Evolutionary conservation across 2,329 filamentous ascomycete species (phyloP).

Genomic region (Ophiostoma australiae): DNA sequence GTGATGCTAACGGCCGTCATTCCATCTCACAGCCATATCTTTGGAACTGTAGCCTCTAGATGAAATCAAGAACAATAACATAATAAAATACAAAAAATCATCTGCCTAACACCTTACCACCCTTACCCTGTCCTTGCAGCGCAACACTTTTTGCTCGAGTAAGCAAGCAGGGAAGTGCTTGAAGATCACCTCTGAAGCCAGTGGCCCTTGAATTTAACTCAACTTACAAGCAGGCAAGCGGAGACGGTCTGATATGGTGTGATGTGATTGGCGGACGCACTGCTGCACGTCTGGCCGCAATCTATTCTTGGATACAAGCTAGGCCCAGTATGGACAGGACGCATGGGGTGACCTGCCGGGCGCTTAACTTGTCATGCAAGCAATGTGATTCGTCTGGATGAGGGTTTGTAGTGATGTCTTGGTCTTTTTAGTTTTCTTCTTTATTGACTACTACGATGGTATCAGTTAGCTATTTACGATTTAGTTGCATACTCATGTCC

Average conservation of each 20-base stretch:
- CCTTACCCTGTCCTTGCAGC: neutral
- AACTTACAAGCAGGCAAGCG: constrained; percentile 11
- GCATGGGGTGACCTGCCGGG: constrained; percentile 24
- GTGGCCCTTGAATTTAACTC: neutral
- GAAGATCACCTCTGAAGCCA: neutral
- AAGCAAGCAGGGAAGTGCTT: constrained; percentile 10
- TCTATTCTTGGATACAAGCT: constrained; percentile 14
- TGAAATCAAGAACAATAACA: too few species aligned
- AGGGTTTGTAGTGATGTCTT: neutral
- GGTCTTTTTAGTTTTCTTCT: neutral
- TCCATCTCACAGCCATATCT: too few species aligned
- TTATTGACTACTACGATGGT: neutral
- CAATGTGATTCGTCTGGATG: constrained; percentile 21
- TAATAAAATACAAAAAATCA: too few species aligned
- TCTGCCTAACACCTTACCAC: neutral
- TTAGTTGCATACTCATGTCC: neutral
- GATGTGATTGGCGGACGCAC: constrained; percentile 13
- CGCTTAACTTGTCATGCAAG: constrained; percentile 27
- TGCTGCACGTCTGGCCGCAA: constrained; percentile 6
- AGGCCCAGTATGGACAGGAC: neutral
- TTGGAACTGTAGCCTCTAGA: too few species aligned
- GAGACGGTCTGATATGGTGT: neutral
- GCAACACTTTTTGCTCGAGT: neutral
- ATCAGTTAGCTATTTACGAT: neutral
- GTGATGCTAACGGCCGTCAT: too few species aligned